These are phyloP conservation scores for Begonia fuchsioides DNA, from an alignment of 306 rosid species.

Conservation along the genomic window DNA sequence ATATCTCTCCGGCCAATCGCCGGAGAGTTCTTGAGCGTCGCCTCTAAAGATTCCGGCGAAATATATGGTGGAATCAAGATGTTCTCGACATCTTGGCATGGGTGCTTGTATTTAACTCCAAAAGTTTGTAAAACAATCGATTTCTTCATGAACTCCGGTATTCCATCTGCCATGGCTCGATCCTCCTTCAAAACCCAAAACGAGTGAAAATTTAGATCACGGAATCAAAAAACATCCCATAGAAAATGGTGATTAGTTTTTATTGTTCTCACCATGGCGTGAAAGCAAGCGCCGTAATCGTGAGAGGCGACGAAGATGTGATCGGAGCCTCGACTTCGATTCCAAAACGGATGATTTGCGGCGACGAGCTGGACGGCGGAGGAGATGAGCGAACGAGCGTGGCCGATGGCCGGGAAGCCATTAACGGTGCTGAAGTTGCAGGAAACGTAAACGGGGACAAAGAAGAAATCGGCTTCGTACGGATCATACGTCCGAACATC, in stretches of 20 bases:
- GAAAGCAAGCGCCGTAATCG: constrained; percentile 85
- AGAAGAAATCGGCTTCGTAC: constrained; percentile 62
- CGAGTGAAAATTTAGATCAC: neutral
- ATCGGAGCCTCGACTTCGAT: constrained; percentile 60
- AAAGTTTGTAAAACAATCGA: constrained; percentile 82
- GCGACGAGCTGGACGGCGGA: constrained; percentile 49
- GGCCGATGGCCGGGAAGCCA: constrained; percentile 91
- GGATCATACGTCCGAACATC: constrained; percentile 49
- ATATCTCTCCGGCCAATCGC: constrained; percentile 45
- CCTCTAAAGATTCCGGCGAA: constrained; percentile 35
- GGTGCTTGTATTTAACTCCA: constrained; percentile 55
- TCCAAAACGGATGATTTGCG: constrained; percentile 47
- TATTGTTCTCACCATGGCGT: constrained; percentile 43
- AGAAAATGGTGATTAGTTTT: neutral
- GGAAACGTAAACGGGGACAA: constrained; percentile 84
- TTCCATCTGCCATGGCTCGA: constrained; percentile 63
- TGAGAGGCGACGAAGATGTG: constrained; percentile 91
- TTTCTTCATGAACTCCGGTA: constrained; percentile 51
- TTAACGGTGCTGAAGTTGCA: constrained; percentile 81
- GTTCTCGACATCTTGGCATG: constrained; percentile 79
- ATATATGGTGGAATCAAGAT: constrained; percentile 80
- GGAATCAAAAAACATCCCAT: neutral
- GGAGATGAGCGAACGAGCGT: constrained; percentile 60
- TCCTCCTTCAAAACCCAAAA: constrained; percentile 37
- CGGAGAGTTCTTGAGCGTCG: constrained; percentile 30